Conservation (phyloP, 192 early-diverging fungal genomes). For the Coemansia sp. region DNA sequence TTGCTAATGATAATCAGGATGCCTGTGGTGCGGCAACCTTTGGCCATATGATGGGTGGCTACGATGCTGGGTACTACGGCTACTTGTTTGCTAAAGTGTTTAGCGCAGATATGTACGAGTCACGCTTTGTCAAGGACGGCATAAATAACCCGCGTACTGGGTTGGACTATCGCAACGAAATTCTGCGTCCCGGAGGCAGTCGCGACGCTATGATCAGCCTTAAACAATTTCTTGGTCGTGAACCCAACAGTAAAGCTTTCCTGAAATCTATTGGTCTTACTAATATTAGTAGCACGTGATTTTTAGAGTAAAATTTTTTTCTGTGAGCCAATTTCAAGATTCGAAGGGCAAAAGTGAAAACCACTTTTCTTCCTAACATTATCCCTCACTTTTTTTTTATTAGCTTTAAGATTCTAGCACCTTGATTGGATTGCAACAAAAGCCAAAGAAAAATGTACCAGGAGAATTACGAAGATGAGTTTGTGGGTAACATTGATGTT, state of each 20-base stretch:
- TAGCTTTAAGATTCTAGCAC: neutral
- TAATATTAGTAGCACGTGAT: constrained; percentile 14
- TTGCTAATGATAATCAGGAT: constrained; percentile 29
- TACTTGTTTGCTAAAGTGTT: constrained; percentile 82
- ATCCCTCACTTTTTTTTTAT: neutral
- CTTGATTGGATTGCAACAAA: neutral
- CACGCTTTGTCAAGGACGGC: constrained; percentile 61
- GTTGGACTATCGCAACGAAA: constrained; percentile 69
- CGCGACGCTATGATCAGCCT: constrained; percentile 63
- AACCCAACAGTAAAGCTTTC: constrained; percentile 57
- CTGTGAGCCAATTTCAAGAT: neutral
- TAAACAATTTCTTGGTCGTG: constrained; percentile 56
- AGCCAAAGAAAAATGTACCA: constrained; percentile 37
- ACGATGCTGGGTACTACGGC: constrained; percentile 76
- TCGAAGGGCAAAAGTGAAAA: neutral
- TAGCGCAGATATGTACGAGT: constrained; percentile 79
- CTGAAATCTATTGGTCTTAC: constrained; percentile 59
- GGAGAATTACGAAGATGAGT: constrained; percentile 47
- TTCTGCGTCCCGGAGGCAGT: constrained; percentile 70
- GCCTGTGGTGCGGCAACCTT: constrained; percentile 55
- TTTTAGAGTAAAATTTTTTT: constrained; percentile 10
- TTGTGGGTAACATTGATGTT: constrained; percentile 50
- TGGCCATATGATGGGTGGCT: constrained; percentile 76
- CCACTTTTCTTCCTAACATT: neutral
- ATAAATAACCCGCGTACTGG: constrained; percentile 62